Percentiles rank a stretch among this genome's conserved stretches.
Evolutionary conservation across 2,329 filamentous ascomycete genomes (phyloP).

Genomic region (Neonectria hederae): DNA sequence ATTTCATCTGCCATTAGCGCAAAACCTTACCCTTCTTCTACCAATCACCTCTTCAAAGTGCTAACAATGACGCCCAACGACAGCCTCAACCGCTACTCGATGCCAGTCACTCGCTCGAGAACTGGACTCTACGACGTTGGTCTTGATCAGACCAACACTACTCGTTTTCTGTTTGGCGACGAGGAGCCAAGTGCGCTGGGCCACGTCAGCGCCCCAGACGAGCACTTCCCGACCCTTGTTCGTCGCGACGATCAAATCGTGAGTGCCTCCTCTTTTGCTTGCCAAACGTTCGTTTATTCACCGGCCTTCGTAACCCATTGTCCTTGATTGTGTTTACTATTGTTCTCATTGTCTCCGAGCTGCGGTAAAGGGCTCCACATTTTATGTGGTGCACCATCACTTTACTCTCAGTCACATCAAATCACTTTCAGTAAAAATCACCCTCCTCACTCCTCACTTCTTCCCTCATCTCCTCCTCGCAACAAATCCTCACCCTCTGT

Average conservation of each 20-base stretch:
- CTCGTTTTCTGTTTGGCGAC: slow-evolving; percentile 86
- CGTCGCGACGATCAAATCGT: slow-evolving; percentile 69
- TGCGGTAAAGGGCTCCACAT: slow-evolving; percentile 34
- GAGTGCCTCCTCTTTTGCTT: slow-evolving; percentile 45
- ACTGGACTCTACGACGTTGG: slow-evolving; percentile 73
- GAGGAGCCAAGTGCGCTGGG: slow-evolving; percentile 68
- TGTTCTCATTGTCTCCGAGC: slow-evolving; percentile 23
- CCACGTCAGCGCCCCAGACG: slow-evolving; percentile 71
- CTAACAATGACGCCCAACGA: slow-evolving; percentile 39
- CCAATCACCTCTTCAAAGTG: background rate
- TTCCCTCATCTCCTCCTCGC: slow-evolving; percentile 5
- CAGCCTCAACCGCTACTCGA: slow-evolving; percentile 90
- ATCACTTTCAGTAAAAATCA: slow-evolving; percentile 14
- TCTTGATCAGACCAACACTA: slow-evolving; percentile 84
- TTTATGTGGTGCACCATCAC: slow-evolving; percentile 33
- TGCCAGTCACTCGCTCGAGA: slow-evolving; percentile 82
- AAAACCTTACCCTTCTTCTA: background rate
- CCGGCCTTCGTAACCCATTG: slow-evolving; percentile 10
- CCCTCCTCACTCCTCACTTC: slow-evolving; percentile 24
- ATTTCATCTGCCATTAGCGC: slow-evolving; percentile 1
- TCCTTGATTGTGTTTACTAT: slow-evolving; percentile 16
- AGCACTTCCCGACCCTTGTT: slow-evolving; percentile 87
- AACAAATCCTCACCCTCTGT: slow-evolving; percentile 1
- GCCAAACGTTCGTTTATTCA: background rate
- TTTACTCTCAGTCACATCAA: slow-evolving; percentile 17